Evolutionary conservation across 345 rosid species (phyloP), one percentile per base, ranked within the genome.

Genomic region (Eucalyptus pumila): DNA sequence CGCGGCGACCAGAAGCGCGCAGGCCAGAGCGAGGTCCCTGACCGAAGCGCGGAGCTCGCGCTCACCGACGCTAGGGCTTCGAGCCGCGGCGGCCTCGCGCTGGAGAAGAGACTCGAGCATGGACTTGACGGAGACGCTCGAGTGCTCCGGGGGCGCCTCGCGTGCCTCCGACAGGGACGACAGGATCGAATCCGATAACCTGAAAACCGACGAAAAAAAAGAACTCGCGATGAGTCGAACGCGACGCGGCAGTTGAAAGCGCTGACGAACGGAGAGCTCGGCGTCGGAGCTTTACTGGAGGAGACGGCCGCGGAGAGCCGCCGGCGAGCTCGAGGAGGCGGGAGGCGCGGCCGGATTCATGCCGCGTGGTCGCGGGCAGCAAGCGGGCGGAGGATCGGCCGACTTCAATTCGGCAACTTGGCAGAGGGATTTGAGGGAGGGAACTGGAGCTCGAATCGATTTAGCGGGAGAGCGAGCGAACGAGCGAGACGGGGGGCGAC

Each of bases 1-100:
- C 13, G 99, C 91, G 85, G 98, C 90, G 85, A 93, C 91, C 85
- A 97, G 91, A 48, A 96, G 85, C 40, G 98, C 98, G 89, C 95
- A 93, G 27, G 97, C 99, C n/a, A 96, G 93, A 85, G 92, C 89
- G 91, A 95, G 91, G 87, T 93, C 91, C 86, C 91, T 92, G 90
- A 95, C 87, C 26, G 91, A 89, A 87, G 87, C 67, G 40, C 49
- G 87, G 85, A 89, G 48, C 42, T 89, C 91, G 80, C 87, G 51
- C 86, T 91, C 94, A 45, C 87, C 81, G 54, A 60, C 56, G 88
- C 42, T 52, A 23, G 76, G 85, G 88, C 48, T 88, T 69, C 85
- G 37, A 23, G 49, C 67, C 48, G 93, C 87, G 87, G 87, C 44
- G 87, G 87, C 34, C 14, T 88, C n/a, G 65, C 27, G 65, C 19